phyloP scores from a whole-genome alignment of 2,329 filamentous ascomycete species.

The Neonectria ditissima region DNA sequence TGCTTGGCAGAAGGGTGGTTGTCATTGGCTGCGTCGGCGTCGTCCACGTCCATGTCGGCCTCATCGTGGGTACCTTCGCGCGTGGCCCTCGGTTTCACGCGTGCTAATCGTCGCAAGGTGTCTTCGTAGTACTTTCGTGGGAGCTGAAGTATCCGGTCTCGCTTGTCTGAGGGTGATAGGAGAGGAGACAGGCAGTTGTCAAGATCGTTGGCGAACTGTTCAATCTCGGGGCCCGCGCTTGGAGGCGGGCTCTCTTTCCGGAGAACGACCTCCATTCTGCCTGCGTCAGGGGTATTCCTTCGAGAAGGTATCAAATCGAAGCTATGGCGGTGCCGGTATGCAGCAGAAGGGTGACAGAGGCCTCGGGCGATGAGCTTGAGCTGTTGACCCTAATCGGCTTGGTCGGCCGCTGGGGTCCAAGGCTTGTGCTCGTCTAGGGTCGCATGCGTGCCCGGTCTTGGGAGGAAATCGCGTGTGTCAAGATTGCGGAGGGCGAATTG shows the following conservation, averaged over 20 bases:
- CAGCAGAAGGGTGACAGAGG: not conserved
- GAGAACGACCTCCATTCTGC: constrained; percentile 32
- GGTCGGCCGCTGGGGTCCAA: constrained; percentile 43
- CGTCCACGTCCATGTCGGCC: constrained; percentile 69
- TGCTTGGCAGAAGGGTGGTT: constrained; percentile 44
- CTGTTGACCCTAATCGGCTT: constrained; percentile 43
- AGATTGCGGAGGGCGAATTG: constrained; percentile 14
- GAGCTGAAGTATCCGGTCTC: constrained; percentile 75
- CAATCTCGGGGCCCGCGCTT: constrained; percentile 79
- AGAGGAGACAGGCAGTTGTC: constrained; percentile 75
- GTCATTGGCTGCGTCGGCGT: constrained; percentile 53
- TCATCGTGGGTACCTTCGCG: constrained; percentile 55
- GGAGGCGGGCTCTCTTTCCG: constrained; percentile 27
- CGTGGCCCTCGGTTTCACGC: constrained; percentile 44
- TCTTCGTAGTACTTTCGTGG: constrained; percentile 68
- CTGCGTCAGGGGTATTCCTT: not conserved
- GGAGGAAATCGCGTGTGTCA: constrained; percentile 24
- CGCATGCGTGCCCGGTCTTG: constrained; percentile 39
- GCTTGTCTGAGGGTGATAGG: constrained; percentile 64
- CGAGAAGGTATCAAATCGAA: constrained; percentile 10
- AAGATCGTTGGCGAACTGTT: constrained; percentile 85
- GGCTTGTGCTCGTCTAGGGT: constrained; percentile 35
- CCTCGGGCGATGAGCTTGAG: constrained; percentile 24
- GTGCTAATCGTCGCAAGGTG: constrained; percentile 53
- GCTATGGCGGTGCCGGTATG: not conserved